A percentile compares a stretch with the other conserved stretches of the same genome.
Conservation (phyloP, 768 basidiomycete species). For the Lactarius tabidus region DNA sequence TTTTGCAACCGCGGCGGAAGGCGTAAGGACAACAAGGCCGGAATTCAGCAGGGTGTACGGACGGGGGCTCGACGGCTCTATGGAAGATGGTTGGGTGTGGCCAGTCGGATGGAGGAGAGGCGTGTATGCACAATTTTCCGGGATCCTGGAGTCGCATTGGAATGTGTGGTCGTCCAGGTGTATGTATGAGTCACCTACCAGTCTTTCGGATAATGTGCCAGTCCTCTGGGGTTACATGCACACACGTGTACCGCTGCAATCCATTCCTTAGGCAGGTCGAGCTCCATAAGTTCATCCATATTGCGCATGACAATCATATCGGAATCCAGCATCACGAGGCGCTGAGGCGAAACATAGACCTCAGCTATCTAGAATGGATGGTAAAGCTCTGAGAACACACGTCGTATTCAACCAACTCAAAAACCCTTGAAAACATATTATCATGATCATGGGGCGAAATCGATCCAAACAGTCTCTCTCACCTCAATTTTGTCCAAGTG, state of each 20-base stretch:
- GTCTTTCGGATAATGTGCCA: conserved; percentile 83
- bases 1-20: conserved; percentile 54
- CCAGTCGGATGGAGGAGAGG: conserved; percentile 45
- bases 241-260: conserved; percentile 91
- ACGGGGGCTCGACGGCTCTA: conserved; percentile 50
- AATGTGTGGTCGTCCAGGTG: background rate
- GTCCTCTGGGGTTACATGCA: conserved; percentile 86
- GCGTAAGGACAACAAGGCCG: conserved; percentile 81
- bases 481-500: conserved; percentile 63
- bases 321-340: conserved; percentile 76
- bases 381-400: conserved; percentile 34
- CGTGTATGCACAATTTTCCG: conserved; percentile 87
- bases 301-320: conserved; percentile 84
- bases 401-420: conserved; percentile 65
- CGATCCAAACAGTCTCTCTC: conserved; percentile 13
- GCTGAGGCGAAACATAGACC: conserved; percentile 38
- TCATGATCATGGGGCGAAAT: background rate
- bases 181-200: conserved; percentile 51
- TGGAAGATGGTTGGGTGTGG: conserved; percentile 41
- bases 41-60: conserved; percentile 86
- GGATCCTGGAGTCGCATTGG: conserved; percentile 54
- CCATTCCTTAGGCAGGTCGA: conserved; percentile 55
- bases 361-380: conserved; percentile 2
- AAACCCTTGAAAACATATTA: conserved; percentile 40
- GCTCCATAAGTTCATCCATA: conserved; percentile 71